Conservation (phyloP, 1,284 basidiomycete species). For the Sporisorium reilianum region DNA sequence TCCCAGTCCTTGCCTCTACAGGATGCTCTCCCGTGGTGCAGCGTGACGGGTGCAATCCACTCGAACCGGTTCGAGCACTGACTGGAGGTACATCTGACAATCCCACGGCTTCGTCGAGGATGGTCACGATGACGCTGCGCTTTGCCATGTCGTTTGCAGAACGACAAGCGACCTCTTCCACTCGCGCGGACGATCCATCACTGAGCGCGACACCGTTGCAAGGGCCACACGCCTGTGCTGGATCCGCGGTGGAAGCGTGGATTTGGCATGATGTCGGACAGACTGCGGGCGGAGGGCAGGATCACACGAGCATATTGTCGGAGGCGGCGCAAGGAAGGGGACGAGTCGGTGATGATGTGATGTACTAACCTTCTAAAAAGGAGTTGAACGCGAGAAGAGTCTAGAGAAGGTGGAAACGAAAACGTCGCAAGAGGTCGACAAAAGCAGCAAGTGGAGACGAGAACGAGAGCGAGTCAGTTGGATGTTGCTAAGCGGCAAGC, state of each 20-base stretch:
- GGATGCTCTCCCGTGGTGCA: background rate
- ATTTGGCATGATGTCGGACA: background rate
- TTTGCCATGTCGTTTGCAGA: background rate
- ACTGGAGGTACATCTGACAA: background rate
- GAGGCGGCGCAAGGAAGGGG: background rate
- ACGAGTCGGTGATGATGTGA: background rate
- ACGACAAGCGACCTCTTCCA: background rate
- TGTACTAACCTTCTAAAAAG: slow-evolving; percentile 48
- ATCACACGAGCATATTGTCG: too few relatives aligned
- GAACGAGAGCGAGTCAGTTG: slow-evolving; percentile 24
- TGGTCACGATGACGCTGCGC: background rate
- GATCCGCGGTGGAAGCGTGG: background rate
- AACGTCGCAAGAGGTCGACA: slow-evolving; percentile 10
- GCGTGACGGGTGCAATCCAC: background rate
- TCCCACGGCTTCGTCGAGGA: background rate
- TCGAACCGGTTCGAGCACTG: background rate
- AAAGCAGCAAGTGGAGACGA: slow-evolving; percentile 3
- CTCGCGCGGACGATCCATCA: background rate
- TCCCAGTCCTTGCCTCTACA: too few relatives aligned
- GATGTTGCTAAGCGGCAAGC: slow-evolving; percentile 6
- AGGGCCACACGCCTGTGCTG: background rate
- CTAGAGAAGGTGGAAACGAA: slow-evolving; percentile 9
- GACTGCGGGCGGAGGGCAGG: background rate
- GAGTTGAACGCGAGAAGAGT: slow-evolving; percentile 35
- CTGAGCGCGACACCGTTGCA: background rate